Conservation (phyloP, 768 basidiomycete genomes). For the Sporobolomyces roseus region DNA sequence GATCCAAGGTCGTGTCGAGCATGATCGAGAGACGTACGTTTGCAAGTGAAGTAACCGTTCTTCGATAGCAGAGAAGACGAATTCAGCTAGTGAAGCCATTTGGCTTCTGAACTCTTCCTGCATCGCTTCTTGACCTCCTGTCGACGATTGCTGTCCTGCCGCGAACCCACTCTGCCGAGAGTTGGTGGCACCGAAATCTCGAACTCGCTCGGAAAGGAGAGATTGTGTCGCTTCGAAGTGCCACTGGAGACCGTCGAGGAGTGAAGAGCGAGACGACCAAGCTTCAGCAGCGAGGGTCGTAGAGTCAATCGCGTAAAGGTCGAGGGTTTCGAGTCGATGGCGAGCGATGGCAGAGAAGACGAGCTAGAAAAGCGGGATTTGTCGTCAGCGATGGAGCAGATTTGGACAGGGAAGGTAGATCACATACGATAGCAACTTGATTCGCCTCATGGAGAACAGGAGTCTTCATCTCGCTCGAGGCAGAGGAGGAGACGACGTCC, state of each 20-base stretch:
- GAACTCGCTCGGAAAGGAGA: conserved; percentile 47
- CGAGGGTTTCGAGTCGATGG: conserved; percentile 67
- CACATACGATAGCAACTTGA: conserved; percentile 62
- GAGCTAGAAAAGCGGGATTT: conserved; percentile 56
- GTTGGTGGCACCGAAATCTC: conserved; percentile 49
- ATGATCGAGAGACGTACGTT: conserved; percentile 1
- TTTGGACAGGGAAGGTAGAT: background rate
- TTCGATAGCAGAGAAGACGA: conserved; percentile 39
- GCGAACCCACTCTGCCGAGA: conserved; percentile 14
- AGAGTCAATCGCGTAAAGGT: conserved; percentile 74
- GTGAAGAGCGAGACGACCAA: conserved; percentile 71
- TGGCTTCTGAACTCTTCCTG: conserved; percentile 48
- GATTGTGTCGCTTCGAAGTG: conserved; percentile 60
- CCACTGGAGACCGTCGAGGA: conserved; percentile 66
- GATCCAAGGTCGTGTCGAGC: background rate
- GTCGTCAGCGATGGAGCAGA: background rate
- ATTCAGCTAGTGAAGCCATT: conserved; percentile 49
- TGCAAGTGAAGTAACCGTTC: conserved; percentile 39
- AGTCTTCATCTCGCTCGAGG: conserved; percentile 51
- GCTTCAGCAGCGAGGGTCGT: conserved; percentile 57
- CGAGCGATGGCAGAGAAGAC: conserved; percentile 68
- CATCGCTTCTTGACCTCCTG: conserved; percentile 33
- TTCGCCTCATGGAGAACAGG: conserved; percentile 65
- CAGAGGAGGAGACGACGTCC: conserved; percentile 52
- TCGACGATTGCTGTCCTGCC: background rate